Evolutionary conservation across 768 basidiomycete species (phyloP).

Genomic region (Zangia roseola): DNA sequence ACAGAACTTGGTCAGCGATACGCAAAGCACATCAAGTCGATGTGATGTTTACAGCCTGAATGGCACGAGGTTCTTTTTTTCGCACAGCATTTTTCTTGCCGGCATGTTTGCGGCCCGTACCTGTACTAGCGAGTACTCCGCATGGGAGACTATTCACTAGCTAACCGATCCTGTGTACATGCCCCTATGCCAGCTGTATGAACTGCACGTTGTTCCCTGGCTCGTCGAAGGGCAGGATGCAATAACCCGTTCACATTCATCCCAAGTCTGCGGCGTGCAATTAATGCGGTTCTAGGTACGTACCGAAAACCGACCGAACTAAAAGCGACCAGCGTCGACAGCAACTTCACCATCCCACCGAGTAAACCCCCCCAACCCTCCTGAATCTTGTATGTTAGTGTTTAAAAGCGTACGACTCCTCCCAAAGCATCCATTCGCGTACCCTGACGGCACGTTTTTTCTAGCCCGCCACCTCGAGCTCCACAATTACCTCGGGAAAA

Average conservation of each 20-base stretch:
- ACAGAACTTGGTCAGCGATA: too few relatives aligned
- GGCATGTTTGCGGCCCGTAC: background rate
- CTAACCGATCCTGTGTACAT: background rate
- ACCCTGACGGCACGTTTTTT: slow-evolving; percentile 2
- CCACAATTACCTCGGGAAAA: background rate
- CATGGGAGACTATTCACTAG: background rate
- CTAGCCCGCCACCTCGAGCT: slow-evolving; percentile 1
- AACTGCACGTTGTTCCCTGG: background rate
- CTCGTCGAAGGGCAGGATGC: background rate
- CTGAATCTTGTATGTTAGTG: background rate
- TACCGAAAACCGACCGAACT: background rate
- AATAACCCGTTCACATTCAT: background rate
- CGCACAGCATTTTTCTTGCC: background rate
- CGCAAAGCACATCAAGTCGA: background rate
- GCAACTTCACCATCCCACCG: background rate
- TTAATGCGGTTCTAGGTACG: slow-evolving; percentile 10
- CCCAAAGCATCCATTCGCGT: background rate
- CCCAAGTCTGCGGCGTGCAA: background rate
- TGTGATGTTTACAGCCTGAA: slow-evolving; percentile 1
- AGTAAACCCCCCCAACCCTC: background rate
- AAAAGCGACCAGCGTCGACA: slow-evolving; percentile 11
- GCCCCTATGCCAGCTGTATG: background rate
- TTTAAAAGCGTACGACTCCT: slow-evolving; percentile 7
- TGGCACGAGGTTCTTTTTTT: slow-evolving; percentile 1
- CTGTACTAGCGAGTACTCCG: background rate